Evolutionary conservation across 2,329 filamentous ascomycete species (phyloP), one percentile per base, ranked within the genome.

Genomic region (Aspergillus ibericus): DNA sequence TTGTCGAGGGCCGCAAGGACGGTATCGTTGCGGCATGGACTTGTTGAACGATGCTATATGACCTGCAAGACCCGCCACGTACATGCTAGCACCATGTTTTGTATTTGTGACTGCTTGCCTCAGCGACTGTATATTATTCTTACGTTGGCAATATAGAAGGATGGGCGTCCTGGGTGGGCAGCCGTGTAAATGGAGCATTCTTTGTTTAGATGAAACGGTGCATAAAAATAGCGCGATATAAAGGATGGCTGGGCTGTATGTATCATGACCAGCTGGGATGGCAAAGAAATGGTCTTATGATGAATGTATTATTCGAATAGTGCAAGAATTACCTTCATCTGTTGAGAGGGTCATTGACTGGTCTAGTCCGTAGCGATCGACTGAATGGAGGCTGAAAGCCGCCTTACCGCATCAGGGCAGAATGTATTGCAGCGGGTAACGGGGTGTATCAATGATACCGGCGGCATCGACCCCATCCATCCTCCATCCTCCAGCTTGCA

Each of bases 11-110:
- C 36, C 85, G 95, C 64, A 87, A 85, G 68, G 91, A 97, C 72
- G 95, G 95, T 56, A 85, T 90, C 55, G 88, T 99, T 29, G 95
- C 93, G 38, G 89, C 96, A 52, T 99, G 95, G 95, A 90, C 88
- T 57, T 93, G 90, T 71, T 88, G 73, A 56, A 34, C 13, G 25
- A 56, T 22, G 47, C 38, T 34, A 29, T 53, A 58, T 49, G 47
- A 47, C 29, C 3, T 13, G 22, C 16, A 55, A 25, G 25, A 36
- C 20, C 27, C n/a, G 44, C 44, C 57, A 55, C 47, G 54, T 55
- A 53, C 55, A 58, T 59, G 59, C 55, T 50, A 49, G 29, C 53
- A 56, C 34, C 55, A 40, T 42, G 20, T 34, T 53, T 29, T 49
- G 35, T 59, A 56, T 29, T 55, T 51, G 53, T 36, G 40, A 58